Conservation (phyloP, 2,329 filamentous ascomycete genomes). For the Talaromyces marneffei region DNA sequence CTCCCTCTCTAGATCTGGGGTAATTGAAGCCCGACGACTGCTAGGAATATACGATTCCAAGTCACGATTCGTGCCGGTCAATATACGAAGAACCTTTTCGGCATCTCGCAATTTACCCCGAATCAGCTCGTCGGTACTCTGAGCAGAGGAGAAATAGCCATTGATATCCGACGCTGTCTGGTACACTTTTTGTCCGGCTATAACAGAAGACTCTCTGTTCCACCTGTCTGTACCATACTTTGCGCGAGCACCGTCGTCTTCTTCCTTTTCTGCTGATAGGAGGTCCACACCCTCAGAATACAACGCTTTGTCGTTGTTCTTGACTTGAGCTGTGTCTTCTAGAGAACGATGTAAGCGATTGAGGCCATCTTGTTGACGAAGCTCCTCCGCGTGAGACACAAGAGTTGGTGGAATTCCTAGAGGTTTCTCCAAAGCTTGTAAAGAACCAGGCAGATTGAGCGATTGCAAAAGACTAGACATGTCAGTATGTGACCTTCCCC, state of each 20-base stretch:
- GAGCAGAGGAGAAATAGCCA: conserved; percentile 72
- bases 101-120: conserved; percentile 72
- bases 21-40: conserved; percentile 70
- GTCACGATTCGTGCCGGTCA: conserved; percentile 72
- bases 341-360: conserved; percentile 72
- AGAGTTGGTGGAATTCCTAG: conserved; percentile 80
- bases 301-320: conserved; percentile 66
- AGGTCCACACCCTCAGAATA: conserved; percentile 80
- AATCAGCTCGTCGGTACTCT: conserved; percentile 63
- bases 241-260: conserved; percentile 68
- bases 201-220: conserved; percentile 62
- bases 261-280: conserved; percentile 71
- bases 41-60: conserved; percentile 87
- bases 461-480: conserved; percentile 58
- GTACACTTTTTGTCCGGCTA: conserved; percentile 68
- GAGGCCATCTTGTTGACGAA: conserved; percentile 82
- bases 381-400: conserved; percentile 85
- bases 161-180: conserved; percentile 71
- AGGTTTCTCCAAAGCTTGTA: conserved; percentile 93
- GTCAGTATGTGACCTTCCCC: not conserved
- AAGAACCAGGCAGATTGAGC: conserved; percentile 80
- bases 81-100: conserved; percentile 66
- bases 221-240: conserved; percentile 87
- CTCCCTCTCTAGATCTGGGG: conserved; percentile 72
- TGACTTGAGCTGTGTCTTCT: conserved; percentile 84